Conservation (phyloP, 441 rosid species). For the Capsella rubella region DNA sequence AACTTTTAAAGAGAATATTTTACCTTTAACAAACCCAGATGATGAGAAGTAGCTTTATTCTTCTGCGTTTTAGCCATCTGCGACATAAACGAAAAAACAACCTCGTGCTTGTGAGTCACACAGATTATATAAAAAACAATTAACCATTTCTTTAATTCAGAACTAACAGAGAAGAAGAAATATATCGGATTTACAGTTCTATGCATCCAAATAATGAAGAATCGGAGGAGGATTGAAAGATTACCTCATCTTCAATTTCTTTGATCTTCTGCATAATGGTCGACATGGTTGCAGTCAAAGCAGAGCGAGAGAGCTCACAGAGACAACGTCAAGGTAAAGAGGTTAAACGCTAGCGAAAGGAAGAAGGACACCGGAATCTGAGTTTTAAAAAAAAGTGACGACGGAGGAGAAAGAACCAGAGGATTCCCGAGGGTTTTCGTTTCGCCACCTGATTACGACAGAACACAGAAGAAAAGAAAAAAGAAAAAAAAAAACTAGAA, state of each 20-base stretch:
- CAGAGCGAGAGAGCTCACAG: conserved; percentile 15
- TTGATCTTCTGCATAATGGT: conserved; percentile 85
- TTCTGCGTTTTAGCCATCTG: conserved; percentile 46
- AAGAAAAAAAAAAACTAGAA: neutral
- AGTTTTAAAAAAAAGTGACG: conserved; percentile 19
- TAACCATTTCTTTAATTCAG: neutral
- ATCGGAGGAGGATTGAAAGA: conserved; percentile 8
- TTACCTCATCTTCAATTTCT: conserved; percentile 90
- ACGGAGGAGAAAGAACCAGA: conserved; percentile 14
- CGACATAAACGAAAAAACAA: neutral
- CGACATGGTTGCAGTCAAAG: conserved; percentile 55
- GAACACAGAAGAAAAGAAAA: no score
- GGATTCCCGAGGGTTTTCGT: conserved; percentile 36
- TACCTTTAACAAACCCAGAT: conserved; percentile 95
- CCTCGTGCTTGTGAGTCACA: conserved; percentile 1
- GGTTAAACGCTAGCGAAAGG: neutral
- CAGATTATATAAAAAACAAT: neutral
- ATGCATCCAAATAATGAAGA: conserved; percentile 3
- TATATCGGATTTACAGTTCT: neutral
- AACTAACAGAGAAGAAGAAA: neutral
- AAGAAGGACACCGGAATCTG: conserved; percentile 24
- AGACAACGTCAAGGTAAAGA: neutral
- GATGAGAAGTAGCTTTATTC: conserved; percentile 61
- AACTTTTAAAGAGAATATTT: neutral
- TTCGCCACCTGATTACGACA: conserved; percentile 33